These are phyloP conservation scores for Amauroascus niger DNA, from an alignment of 2,329 filamentous ascomycete genomes.

Conservation along the genomic window DNA sequence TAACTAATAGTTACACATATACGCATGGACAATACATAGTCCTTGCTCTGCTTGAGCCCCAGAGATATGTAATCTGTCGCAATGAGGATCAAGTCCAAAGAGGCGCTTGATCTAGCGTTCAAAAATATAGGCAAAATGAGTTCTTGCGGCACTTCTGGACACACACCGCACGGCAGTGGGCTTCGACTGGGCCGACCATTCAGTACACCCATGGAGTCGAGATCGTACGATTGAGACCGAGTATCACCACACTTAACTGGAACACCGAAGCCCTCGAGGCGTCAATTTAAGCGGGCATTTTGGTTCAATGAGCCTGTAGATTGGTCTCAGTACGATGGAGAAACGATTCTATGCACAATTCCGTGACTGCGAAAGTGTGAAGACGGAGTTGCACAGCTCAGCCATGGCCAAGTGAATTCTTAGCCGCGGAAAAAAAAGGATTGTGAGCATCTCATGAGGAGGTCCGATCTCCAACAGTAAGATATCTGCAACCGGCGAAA, in stretches of 20 bases:
- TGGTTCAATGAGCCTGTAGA: not conserved
- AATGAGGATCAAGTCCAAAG: not conserved
- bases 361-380: not conserved
- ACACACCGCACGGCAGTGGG: too few species aligned
- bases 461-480: not conserved
- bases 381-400: not conserved
- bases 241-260: too few species aligned
- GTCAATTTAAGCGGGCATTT: too few species aligned
- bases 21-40: not conserved
- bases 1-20: not conserved
- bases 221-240: too few species aligned
- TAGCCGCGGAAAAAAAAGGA: not conserved
- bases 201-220: too few species aligned
- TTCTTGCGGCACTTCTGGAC: too few species aligned
- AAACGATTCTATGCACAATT: not conserved
- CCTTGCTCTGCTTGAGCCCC: not conserved
- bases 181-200: too few species aligned
- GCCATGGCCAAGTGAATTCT: not conserved
- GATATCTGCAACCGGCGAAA: slow-evolving; percentile 11
- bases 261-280: too few species aligned
- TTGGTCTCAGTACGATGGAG: not conserved
- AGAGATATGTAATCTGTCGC: not conserved
- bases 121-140: too few species aligned
- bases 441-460: not conserved
- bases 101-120: too few species aligned